These are phyloP conservation scores for Cymbidium sinense DNA, from an alignment of 106 monocot species.

Conservation along the genomic window DNA sequence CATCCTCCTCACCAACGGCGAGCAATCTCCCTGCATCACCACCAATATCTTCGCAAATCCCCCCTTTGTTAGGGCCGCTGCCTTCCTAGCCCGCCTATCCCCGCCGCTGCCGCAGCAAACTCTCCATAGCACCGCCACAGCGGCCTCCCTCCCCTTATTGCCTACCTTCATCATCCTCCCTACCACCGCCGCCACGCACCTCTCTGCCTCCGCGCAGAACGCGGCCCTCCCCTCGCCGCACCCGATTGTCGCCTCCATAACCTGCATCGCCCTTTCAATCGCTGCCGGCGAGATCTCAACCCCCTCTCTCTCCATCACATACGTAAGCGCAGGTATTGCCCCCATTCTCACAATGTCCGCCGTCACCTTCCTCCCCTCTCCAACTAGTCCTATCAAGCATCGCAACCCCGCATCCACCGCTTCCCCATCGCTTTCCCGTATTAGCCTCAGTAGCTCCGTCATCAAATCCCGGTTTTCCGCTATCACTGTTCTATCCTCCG, in stretches of 20 bases:
- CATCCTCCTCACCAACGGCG: conserved; percentile 52
- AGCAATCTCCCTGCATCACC: conserved; percentile 65
- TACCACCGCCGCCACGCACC: conserved; percentile 18
- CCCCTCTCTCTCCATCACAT: conserved; percentile 14
- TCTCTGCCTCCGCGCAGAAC: conserved; percentile 16
- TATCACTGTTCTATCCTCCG: conserved; percentile 23
- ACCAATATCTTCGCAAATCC: conserved; percentile 49
- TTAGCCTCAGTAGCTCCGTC: conserved; percentile 34
- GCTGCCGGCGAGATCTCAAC: conserved; percentile 11
- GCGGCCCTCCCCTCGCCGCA: conserved; percentile 40
- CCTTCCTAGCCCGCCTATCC: conserved; percentile 32
- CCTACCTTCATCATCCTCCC: conserved; percentile 40
- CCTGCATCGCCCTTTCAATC: conserved; percentile 31
- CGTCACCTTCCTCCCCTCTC: conserved; percentile 1
- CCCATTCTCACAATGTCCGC: conserved; percentile 16
- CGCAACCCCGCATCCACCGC: conserved; percentile 30
- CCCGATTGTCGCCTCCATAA: conserved; percentile 28
- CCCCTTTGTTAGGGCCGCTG: conserved; percentile 14
- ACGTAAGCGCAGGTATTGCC: conserved; percentile 19
- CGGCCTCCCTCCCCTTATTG: conserved; percentile 36
- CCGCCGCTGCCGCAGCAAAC: conserved; percentile 21
- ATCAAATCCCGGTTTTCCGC: conserved; percentile 24
- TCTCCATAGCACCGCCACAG: conserved; percentile 53
- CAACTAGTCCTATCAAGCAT: conserved; percentile 19
- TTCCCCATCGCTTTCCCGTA: conserved; percentile 6